Base-by-base conservation (phyloP, 169 alveolate species). In the Plasmodium fragile region DNA sequence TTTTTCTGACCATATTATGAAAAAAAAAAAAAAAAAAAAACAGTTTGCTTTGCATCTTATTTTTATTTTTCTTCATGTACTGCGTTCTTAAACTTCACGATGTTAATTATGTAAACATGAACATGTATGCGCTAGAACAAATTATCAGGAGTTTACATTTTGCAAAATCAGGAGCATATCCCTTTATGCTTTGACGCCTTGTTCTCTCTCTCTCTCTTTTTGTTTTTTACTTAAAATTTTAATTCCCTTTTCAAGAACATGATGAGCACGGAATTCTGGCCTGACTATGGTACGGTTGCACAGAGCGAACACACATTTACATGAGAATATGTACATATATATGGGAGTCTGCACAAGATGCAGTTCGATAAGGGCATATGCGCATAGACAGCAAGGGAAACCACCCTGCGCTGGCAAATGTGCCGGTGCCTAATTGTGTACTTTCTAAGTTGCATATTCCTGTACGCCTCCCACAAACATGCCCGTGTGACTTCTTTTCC, bases 201-300 rank as follows among this genome's bases (percentile, higher is more conserved):
- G 75, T 30, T 55, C 79, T 28, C 36, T 32, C 41, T 69, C 69
- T 70, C 8, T 70, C 18, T 82, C 16, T 82, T 39, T 8, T 65
- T 34, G 43, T 49, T 49, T 49, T 49, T 49, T 49, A 10, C 52
- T n/a, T 39, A 69, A 70, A 11, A 30, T 30, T 52, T 65, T 34
- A 69, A 69, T 82, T 36, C 34, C 43, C 11, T 28, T 53, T 81
- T 34, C 4, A 82, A 13, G 3, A 11, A 30, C 39, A 85, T 73
- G 65, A 85, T 85, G 85, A 53, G 28, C 18, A 49, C 93, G 8
- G 84, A 49, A 53, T 85, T 85, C 69, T 85, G 93, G 93, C 93
- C 93, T 11, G 93, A 85, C 71, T 55, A 39, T 18, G 93, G 93
- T 85, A 85, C 53, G 11, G 34, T 71, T 53, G 36, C 69, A 75